Conservation (phyloP, 345 rosid genomes). For the Populus simonii region DNA sequence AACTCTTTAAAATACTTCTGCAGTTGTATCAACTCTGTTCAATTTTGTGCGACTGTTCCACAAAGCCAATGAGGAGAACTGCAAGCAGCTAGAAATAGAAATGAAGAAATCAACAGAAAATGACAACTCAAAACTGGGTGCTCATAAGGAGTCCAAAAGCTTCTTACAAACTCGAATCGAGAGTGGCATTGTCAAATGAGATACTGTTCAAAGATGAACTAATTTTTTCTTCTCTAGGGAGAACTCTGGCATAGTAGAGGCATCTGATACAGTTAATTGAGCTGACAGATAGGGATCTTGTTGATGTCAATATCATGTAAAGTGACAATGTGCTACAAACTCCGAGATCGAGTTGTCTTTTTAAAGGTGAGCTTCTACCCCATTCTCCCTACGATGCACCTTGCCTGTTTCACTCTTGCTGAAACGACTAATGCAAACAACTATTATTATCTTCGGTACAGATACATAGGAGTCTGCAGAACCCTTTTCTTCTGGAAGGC, state of each 20-base stretch:
- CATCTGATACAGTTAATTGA: neutral
- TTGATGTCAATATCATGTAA: neutral
- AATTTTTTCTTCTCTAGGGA: neutral
- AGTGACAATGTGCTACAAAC: neutral
- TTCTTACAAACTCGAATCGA: constrained; percentile 17
- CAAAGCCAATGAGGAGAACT: constrained; percentile 73
- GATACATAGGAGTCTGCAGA: neutral
- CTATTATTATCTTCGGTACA: neutral
- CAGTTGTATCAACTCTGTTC: constrained; percentile 72
- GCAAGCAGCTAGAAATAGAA: constrained; percentile 69
- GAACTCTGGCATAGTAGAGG: neutral
- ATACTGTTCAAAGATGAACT: neutral
- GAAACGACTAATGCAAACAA: neutral
- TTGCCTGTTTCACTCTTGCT: neutral
- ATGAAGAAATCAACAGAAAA: constrained; percentile 54
- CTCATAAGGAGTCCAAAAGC: constrained; percentile 36
- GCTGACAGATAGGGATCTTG: neutral
- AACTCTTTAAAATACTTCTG: constrained; percentile 15
- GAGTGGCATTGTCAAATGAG: constrained; percentile 29
- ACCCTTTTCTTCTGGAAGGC: neutral
- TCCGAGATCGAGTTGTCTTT: constrained; percentile 1
- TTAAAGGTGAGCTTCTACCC: constrained; percentile 12
- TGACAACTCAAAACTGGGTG: constrained; percentile 40
- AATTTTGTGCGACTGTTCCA: constrained; percentile 77
- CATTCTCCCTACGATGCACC: neutral